Conservation (phyloP, 768 basidiomycete species). For the Asterophora lycoperdoides region DNA sequence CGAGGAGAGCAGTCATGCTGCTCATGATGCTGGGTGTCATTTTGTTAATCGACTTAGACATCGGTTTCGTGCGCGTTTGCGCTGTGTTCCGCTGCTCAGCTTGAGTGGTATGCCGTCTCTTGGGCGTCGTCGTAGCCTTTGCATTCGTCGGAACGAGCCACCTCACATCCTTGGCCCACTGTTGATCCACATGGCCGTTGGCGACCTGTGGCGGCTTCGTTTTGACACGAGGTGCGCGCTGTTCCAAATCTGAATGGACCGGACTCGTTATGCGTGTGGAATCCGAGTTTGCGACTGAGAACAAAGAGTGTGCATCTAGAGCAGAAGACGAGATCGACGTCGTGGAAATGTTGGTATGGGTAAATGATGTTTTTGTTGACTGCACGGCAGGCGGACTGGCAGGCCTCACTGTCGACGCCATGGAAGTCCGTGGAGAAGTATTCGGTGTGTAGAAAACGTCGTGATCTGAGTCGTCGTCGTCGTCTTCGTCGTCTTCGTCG, state of each 20-base stretch:
- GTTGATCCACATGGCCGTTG: conserved; percentile 40
- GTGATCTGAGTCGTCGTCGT: conserved; percentile 33
- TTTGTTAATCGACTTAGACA: conserved; percentile 28
- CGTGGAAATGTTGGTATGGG: conserved; percentile 24
- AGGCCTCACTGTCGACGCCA: conserved; percentile 32
- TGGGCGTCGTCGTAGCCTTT: conserved; percentile 20
- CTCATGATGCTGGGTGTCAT: conserved; percentile 41
- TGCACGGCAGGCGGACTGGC: conserved; percentile 22
- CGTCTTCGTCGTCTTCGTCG: conserved; percentile 16
- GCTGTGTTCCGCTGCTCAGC: conserved; percentile 9
- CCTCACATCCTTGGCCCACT: conserved; percentile 66
- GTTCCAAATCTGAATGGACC: conserved; percentile 28
- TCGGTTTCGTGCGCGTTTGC: conserved; percentile 20
- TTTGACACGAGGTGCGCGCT: conserved; percentile 14
- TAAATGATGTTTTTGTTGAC: conserved; percentile 21
- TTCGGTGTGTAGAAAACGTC: conserved; percentile 64
- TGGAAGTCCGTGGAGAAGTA: conserved; percentile 49
- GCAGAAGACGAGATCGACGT: conserved; percentile 38
- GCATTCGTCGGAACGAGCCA: conserved; percentile 44
- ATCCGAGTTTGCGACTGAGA: conserved; percentile 33
- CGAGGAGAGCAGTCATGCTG: conserved; percentile 50
- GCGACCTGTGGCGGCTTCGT: conserved; percentile 14
- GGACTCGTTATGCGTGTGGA: conserved; percentile 36
- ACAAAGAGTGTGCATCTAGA: conserved; percentile 36
- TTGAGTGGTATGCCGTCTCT: conserved; percentile 2